phyloP scores from a whole-genome alignment of 768 basidiomycete genomes.

The Clathrus columnatus region DNA sequence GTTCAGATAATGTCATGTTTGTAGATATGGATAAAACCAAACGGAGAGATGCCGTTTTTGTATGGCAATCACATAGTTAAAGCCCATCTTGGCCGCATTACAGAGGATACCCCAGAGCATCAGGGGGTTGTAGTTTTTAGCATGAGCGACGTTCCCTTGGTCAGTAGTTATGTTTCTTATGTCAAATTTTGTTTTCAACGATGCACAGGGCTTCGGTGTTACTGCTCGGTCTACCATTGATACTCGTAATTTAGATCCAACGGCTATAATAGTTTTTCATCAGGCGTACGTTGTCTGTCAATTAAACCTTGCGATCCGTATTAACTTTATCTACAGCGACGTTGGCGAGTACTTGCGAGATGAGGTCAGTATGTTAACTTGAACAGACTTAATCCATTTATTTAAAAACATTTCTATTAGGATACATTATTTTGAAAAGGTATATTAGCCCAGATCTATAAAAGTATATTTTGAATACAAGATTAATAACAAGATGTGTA shows the following conservation, averaged over 20 bases:
- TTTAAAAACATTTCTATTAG: background rate
- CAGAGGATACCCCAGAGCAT: conserved; percentile 97
- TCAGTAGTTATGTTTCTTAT: conserved; percentile 28
- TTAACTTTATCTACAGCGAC: conserved; percentile 46
- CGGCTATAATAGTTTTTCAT: conserved; percentile 95
- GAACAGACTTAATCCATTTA: background rate
- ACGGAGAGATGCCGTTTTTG: conserved; percentile 98
- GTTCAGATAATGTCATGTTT: background rate
- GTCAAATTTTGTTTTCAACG: conserved; percentile 9
- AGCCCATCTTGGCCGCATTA: conserved; percentile 96
- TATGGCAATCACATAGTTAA: conserved; percentile 99
- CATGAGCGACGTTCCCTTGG: conserved; percentile 92
- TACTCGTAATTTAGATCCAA: conserved; percentile 94
- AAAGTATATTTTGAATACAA: background rate
- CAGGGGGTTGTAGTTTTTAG: conserved; percentile 96
- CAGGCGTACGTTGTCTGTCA: conserved; percentile 63
- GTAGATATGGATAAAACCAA: conserved; percentile 98
- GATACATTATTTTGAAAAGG: background rate
- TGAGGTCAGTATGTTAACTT: conserved; percentile 45
- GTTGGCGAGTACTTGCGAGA: conserved; percentile 98
- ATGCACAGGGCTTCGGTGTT: conserved; percentile 84
- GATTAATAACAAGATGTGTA: too few relatives aligned
- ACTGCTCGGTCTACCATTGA: conserved; percentile 93
- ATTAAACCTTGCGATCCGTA: conserved; percentile 1
- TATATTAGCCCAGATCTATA: background rate